A percentile compares a stretch with the other conserved stretches of the same genome.
phyloP scores from a whole-genome alignment of 2,329 filamentous ascomycete genomes.

The Fusarium devonianum region DNA sequence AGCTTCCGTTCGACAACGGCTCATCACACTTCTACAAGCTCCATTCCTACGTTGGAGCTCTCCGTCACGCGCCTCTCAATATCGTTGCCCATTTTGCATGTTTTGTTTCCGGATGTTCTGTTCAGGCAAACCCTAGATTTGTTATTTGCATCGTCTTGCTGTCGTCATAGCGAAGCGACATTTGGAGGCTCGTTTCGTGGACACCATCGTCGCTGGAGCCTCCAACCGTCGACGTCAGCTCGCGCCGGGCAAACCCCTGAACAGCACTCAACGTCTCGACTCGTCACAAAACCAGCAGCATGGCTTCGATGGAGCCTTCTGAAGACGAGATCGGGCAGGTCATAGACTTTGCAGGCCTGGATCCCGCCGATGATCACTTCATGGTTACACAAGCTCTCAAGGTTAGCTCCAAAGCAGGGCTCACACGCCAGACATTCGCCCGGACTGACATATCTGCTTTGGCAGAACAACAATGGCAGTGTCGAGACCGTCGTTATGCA shows the following conservation, averaged over 20 bases:
- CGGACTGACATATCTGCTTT: conserved; percentile 15
- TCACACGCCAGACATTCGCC: neutral
- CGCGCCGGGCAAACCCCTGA: conserved; percentile 3
- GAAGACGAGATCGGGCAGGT: conserved; percentile 50
- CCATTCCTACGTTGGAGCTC: conserved; percentile 18
- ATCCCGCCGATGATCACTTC: conserved; percentile 47
- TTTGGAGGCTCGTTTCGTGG: conserved; percentile 13
- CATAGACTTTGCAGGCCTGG: conserved; percentile 52
- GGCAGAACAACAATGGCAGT: conserved; percentile 53
- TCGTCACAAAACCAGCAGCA: conserved; percentile 22
- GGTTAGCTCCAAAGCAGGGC: conserved; percentile 38
- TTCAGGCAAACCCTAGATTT: neutral
- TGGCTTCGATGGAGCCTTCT: conserved; percentile 48
- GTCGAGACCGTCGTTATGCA: conserved; percentile 59
- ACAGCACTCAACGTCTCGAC: neutral
- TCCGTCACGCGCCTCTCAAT: neutral
- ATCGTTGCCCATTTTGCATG: neutral
- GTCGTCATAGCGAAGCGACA: neutral
- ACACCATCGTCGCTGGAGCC: conserved; percentile 18
- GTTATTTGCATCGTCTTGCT: neutral
- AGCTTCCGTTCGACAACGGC: conserved; percentile 2
- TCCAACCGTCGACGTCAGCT: too few relatives aligned
- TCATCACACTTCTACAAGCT: conserved; percentile 23
- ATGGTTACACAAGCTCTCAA: conserved; percentile 53
- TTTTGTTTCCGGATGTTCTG: neutral